Evolutionary conservation across 345 rosid species (phyloP), one percentile per base, ranked within the genome.

Genomic region (Acer campestre): DNA sequence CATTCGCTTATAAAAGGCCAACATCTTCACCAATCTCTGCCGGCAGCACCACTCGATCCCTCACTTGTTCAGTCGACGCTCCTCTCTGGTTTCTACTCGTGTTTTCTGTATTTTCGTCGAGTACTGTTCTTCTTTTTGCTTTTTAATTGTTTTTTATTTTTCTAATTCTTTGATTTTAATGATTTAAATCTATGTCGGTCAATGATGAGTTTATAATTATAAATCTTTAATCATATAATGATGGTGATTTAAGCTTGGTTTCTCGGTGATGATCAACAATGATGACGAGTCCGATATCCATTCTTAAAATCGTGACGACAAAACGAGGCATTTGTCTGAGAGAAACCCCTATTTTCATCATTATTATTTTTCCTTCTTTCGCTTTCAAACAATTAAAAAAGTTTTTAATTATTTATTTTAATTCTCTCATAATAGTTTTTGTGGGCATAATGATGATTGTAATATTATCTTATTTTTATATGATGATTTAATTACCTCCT

Each of bases 321-420:
- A 83, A 70, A 66, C 85, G 91, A 90, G 93, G 91, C 93, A 86
- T 86, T 90, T 90, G 91, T 85, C 89, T 79, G 93, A 88, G 93
- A 82, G 91, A 78, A 82, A 75, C 73, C 78, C 61, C 42, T 10
- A 4, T 6, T 31, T 14, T 11, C 27, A 35, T n/a, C n/a, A 31
- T 66, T 64, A 35, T 64, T 11, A n/a, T 35, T 55, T 10, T 25
- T 17, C 31, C 31, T 35, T 53, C 3, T 46, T 46, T 11, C 58
- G 58, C 4, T 53, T 53, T 53, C 58, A 7, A 53, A 53, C 58
- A 53, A 53, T 1, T 16, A 4, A 5, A 53, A 53, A 59, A 3
- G 8, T n/a, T 7, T 29, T 29, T 29, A 29, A 2, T 29, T 29
- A 0, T 29, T 29, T 29, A 0, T 3, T 0, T 8, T 68, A 9